Base-by-base conservation (phyloP, 2,329 filamentous ascomycete species). In the Hypoxylon sp. region DNA sequence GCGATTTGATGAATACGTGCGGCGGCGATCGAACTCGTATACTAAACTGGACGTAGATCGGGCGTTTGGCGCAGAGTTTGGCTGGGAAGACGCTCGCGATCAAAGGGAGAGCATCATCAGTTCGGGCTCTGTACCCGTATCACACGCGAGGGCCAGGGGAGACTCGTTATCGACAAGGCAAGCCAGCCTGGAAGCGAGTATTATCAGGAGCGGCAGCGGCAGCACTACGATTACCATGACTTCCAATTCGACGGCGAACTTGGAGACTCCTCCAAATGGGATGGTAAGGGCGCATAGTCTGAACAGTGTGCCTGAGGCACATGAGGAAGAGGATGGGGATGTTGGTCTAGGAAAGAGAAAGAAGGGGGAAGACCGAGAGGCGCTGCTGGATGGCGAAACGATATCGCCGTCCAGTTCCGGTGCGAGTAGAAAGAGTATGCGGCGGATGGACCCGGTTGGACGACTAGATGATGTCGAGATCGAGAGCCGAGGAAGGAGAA, bases 1-100 rank as follows among this genome's bases (percentile, higher is more conserved):
- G 3, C 77, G 80, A 57, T 84, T 83, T 61, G 82, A 84, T 50
- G 78, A 80, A 4, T 84, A 81, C 70, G 69, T 82, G 16, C 77
- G 77, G 22, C 77, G 75, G 7, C 76, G 77, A 9, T 68, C 64
- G 2, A 75, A 73, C 55, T 64, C 51, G 11, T 62, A 68, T 57
- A 76, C 76, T 1, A 61, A 69, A 9, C 70, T 72, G 2, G 75
- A 77, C 42, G 66, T 75, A 5, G 72, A 76, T 33, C 71, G 72
- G 11, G 75, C 70, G 1, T 59, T 77, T 2, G 75, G 75, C 42
- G 71, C 73, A 40, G 79, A 79, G 40, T 78, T 77, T 50, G 75
- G 75, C 16, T 76, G 76, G 65, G 60, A 56, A 14, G 60, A 59
- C 14, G 11, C n/a, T 26, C 42, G 33, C 9, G 52, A 61, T 9